A percentile compares a stretch with the other conserved stretches of the same genome.
phyloP scores from a whole-genome alignment of 495 filamentous ascomycete species.

The Cetradonia linearis region DNA sequence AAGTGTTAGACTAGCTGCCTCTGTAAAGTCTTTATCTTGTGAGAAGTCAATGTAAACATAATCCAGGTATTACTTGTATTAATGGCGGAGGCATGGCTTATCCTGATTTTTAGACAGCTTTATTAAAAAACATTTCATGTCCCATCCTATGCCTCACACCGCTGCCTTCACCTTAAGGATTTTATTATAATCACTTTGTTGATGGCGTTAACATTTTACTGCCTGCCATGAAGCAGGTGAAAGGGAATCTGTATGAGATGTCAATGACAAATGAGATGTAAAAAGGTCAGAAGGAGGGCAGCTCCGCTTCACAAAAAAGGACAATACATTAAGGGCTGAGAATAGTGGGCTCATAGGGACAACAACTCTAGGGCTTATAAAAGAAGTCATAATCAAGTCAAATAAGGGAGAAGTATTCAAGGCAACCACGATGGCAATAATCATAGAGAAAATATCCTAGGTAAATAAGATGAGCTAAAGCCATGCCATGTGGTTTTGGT shows the following conservation, averaged over 20 bases:
- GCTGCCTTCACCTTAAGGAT: not conserved
- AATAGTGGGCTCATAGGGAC: not conserved
- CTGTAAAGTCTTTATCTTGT: not conserved
- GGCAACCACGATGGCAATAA: not conserved
- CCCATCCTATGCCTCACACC: not conserved
- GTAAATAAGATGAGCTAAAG: not conserved
- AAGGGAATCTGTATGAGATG: not conserved
- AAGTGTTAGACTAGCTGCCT: not conserved
- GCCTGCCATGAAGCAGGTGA: not conserved
- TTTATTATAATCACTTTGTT: not conserved
- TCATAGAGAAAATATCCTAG: not conserved
- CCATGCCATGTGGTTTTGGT: too few species aligned
- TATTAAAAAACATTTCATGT: not conserved
- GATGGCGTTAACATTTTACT: not conserved
- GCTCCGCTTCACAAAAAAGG: not conserved
- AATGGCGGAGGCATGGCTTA: not conserved
- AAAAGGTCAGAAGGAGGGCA: not conserved
- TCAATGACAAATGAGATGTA: not conserved
- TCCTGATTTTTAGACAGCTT: not conserved
- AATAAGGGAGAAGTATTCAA: not conserved
- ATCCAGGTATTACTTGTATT: not conserved
- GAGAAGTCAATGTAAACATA: not conserved
- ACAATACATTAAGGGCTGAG: not conserved
- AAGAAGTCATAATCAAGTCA: not conserved
- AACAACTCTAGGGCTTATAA: not conserved